These are phyloP conservation scores for Quercus lobata DNA, from an alignment of 331 rosid genomes.

Conservation along the genomic window DNA sequence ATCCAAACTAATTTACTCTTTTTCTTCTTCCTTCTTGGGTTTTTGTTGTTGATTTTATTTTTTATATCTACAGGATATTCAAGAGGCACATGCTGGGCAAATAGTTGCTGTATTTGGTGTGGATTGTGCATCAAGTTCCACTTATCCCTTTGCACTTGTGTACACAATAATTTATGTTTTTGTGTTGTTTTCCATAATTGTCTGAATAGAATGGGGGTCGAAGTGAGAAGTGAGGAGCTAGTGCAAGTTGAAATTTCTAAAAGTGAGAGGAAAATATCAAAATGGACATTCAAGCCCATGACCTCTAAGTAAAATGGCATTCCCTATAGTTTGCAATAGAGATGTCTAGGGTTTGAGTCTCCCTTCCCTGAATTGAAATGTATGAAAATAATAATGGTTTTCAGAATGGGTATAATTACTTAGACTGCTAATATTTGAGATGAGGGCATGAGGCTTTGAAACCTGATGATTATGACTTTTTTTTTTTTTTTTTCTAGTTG, in stretches of 20 bases:
- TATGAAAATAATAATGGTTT: neutral
- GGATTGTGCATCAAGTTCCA: slow-evolving; percentile 96
- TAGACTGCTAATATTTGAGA: neutral
- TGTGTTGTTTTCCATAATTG: neutral
- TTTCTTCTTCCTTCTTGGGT: neutral
- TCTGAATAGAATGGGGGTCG: neutral
- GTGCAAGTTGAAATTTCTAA: slow-evolving; percentile 6
- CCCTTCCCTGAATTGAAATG: too few relatives aligned
- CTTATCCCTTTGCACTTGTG: slow-evolving; percentile 15
- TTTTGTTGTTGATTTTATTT: neutral
- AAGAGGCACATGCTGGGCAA: slow-evolving; percentile 97
- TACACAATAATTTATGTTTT: slow-evolving; percentile 5
- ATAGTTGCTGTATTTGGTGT: slow-evolving; percentile 99
- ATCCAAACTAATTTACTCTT: neutral
- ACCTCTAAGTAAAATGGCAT: too few relatives aligned
- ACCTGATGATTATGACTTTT: neutral
- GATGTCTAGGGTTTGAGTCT: too few relatives aligned
- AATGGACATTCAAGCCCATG: neutral
- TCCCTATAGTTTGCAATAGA: too few relatives aligned
- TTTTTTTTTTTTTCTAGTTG: slow-evolving; percentile 10
- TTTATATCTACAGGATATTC: slow-evolving; percentile 69
- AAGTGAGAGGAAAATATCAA: neutral
- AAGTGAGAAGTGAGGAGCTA: neutral
- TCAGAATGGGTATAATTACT: neutral
- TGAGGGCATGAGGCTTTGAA: neutral